Base-by-base conservation (phyloP, 257 asterid species). In the Przewalskia tangutica region DNA sequence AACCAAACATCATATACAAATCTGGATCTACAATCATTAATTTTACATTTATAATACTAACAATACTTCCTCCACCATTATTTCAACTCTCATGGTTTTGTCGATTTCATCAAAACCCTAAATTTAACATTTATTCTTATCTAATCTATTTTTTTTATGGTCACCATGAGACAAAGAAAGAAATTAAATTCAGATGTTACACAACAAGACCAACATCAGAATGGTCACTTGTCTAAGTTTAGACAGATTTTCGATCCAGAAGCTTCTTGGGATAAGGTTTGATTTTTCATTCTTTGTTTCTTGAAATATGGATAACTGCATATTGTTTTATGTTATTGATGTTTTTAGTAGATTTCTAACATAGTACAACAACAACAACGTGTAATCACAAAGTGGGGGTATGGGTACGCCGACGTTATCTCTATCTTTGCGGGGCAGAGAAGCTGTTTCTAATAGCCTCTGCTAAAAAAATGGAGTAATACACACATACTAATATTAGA, bases 251-350 rank as follows among this genome's bases (percentile, higher is more conserved):
- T 95, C 83, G 98, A 95, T 91, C 87, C 92, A 0, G 92, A 89
- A 48, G 88, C 92, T 66, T 84, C 92, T 18, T 89, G 92, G 92
- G 98, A 94, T 84, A 94, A 94, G 98, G 98, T 94, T 84, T 80
- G 11, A 53, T 64, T 42, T 56, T 81, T 77, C 48, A 32, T 50
- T 40, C 7, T 67, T 50, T 71, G 54, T 18, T 46, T 23, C 3
- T 23, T 73, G 3, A 68, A 68, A 17, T 44, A 8, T 66, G 1
- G 16, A 27, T 62, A 64, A 13, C 20, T 68, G 12, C 11, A 13
- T 38, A 71, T 20, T 46, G 58, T 23, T 71, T 46, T 10, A 12
- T 71, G 40, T 71, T 46, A 20, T 71, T 20, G 58, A 20, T 71
- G 38, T 27, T 11, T 34, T 32, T 11, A 27, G 32, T 27, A 27